A percentile compares a stretch with the other conserved stretches of the same genome.
phyloP scores from a whole-genome alignment of 495 filamentous ascomycete genomes.

The Tetracladium marchalianum region DNA sequence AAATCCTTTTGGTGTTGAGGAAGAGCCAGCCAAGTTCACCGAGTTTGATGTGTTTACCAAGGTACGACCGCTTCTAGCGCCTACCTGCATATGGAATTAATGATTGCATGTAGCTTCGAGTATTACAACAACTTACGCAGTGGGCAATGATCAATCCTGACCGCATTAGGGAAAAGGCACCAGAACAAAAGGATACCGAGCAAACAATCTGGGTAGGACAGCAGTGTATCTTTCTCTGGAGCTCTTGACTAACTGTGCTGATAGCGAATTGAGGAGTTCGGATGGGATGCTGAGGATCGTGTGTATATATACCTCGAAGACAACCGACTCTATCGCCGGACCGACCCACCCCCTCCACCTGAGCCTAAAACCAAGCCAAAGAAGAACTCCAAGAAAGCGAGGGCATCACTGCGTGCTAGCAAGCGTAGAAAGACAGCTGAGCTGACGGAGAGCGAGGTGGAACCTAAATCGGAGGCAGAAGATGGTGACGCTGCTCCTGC shows the following conservation, averaged over 20 bases:
- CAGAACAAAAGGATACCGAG: slow-evolving; percentile 69
- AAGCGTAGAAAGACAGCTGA: slow-evolving; percentile 60
- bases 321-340: slow-evolving; percentile 80
- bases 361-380: slow-evolving; percentile 58
- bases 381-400: slow-evolving; percentile 65
- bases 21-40: slow-evolving; percentile 58
- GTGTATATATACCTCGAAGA: slow-evolving; percentile 89
- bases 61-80: slow-evolving; percentile 21
- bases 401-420: slow-evolving; percentile 53
- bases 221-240: not conserved
- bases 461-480: slow-evolving; percentile 35
- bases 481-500: slow-evolving; percentile 27
- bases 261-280: slow-evolving; percentile 85
- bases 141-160: slow-evolving; percentile 85
- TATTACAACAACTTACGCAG: slow-evolving; percentile 82
- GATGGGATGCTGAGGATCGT: slow-evolving; percentile 77
- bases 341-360: slow-evolving; percentile 51
- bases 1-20: slow-evolving; percentile 82
- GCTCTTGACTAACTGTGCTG: slow-evolving; percentile 14
- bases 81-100: slow-evolving; percentile 7
- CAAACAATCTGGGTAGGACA: slow-evolving; percentile 71
- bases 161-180: slow-evolving; percentile 76
- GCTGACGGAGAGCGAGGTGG: slow-evolving; percentile 45
- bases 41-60: slow-evolving; percentile 80
- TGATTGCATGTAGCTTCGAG: slow-evolving; percentile 45